phyloP scores from a whole-genome alignment of 768 basidiomycete species.

The Suillus tomentosus region DNA sequence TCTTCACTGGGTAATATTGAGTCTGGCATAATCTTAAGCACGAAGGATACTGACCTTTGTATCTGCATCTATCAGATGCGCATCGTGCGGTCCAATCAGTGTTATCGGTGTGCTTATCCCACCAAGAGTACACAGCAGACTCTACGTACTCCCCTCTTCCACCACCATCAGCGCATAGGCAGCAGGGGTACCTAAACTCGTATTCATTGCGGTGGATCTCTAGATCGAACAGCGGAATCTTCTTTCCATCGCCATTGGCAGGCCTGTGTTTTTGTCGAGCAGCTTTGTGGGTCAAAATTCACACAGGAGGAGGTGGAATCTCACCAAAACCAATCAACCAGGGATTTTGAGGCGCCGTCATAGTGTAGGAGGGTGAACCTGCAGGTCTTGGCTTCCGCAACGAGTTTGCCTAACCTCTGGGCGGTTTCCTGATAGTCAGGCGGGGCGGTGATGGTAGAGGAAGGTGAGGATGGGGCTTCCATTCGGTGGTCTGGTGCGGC shows the following conservation, averaged over 20 bases:
- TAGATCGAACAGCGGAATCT: not conserved
- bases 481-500: not conserved
- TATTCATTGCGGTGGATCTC: not conserved
- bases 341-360: not conserved
- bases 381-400: not conserved
- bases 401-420: not conserved
- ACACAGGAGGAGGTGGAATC: not conserved
- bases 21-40: not conserved
- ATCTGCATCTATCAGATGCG: not conserved
- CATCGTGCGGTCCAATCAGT: not conserved
- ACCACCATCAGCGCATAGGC: not conserved
- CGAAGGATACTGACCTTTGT: not conserved
- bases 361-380: not conserved
- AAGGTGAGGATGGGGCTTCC: slow-evolving; percentile 3
- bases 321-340: not conserved
- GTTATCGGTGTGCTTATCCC: not conserved
- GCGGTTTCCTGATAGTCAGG: not conserved
- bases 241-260: not conserved
- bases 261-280: not conserved
- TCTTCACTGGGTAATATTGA: not conserved
- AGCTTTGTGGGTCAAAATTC: not conserved
- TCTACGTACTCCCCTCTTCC: not conserved
- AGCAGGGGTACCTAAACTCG: not conserved
- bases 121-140: not conserved
- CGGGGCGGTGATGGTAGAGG: not conserved